Percentiles rank a stretch among this genome's conserved stretches.
phyloP scores from a whole-genome alignment of 2,329 filamentous ascomycete genomes.

The Ophiosphaerella narmari region DNA sequence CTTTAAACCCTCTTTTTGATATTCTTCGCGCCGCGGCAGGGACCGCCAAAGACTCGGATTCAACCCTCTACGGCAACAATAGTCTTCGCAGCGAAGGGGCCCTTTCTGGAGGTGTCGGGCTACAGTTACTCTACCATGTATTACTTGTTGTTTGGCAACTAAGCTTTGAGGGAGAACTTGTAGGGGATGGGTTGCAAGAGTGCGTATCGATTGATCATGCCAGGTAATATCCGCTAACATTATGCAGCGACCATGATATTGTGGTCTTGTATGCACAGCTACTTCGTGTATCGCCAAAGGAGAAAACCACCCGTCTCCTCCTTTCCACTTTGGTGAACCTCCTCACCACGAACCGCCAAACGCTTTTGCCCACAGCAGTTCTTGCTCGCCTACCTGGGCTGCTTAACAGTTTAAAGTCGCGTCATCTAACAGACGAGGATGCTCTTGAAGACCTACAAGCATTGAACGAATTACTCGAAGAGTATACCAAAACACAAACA shows the following conservation, averaged over 20 bases:
- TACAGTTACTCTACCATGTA: conserved; percentile 93
- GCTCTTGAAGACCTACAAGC: conserved; percentile 56
- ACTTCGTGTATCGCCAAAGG: conserved; percentile 89
- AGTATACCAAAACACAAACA: conserved; percentile 75
- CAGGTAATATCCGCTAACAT: conserved; percentile 15
- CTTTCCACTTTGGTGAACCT: conserved; percentile 90
- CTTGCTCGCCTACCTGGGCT: conserved; percentile 77
- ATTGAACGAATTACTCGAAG: conserved; percentile 70
- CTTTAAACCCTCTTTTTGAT: conserved; percentile 76
- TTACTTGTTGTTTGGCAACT: conserved; percentile 94
- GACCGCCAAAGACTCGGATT: conserved; percentile 71
- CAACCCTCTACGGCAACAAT: conserved; percentile 55
- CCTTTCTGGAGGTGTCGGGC: conserved; percentile 75
- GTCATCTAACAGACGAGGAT: conserved; percentile 58
- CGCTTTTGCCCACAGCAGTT: conserved; percentile 78
- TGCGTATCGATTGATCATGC: conserved; percentile 51
- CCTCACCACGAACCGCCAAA: conserved; percentile 71
- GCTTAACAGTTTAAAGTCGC: conserved; percentile 60
- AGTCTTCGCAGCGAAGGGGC: conserved; percentile 67
- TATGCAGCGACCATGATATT: conserved; percentile 82
- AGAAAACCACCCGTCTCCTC: conserved; percentile 93
- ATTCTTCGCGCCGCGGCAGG: conserved; percentile 79
- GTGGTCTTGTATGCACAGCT: conserved; percentile 91
- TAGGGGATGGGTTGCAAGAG: conserved; percentile 84
- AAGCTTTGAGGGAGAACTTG: conserved; percentile 77